Conservation (phyloP, 352 stramenopile genomes). For the Pythium dissimile region DNA sequence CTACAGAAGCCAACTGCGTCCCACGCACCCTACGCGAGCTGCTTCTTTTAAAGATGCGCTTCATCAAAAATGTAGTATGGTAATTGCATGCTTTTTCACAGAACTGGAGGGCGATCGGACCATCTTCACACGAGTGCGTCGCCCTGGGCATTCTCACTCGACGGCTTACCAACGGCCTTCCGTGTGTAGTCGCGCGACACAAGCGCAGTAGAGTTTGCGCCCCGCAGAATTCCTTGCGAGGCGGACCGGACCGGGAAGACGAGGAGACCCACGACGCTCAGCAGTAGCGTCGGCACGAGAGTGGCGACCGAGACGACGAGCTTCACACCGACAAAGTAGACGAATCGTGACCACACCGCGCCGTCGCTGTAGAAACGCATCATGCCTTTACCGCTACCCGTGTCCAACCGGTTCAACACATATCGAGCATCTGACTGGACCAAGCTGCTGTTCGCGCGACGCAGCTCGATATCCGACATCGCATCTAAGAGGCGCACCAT, state of each 20-base stretch:
- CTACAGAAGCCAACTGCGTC: constrained; percentile 2
- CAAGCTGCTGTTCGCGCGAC: constrained; percentile 66
- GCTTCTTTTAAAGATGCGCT: not conserved
- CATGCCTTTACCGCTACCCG: constrained; percentile 18
- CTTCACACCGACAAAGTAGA: constrained; percentile 66
- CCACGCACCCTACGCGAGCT: not conserved
- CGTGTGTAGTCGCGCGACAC: constrained; percentile 72
- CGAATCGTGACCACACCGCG: constrained; percentile 61
- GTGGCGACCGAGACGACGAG: constrained; percentile 58
- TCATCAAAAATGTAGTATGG: constrained; percentile 24
- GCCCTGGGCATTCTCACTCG: constrained; percentile 19
- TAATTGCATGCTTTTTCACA: constrained; percentile 11
- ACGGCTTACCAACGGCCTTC: constrained; percentile 50
- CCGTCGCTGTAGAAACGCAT: constrained; percentile 58
- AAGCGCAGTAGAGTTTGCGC: constrained; percentile 46
- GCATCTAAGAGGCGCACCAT: constrained; percentile 60
- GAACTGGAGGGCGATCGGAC: constrained; percentile 3
- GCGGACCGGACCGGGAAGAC: constrained; percentile 52
- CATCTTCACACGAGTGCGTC: constrained; percentile 23
- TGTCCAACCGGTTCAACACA: constrained; percentile 53
- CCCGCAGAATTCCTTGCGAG: constrained; percentile 34
- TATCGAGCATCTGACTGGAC: constrained; percentile 44
- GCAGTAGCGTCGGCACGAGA: constrained; percentile 48
- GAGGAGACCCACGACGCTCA: constrained; percentile 48
- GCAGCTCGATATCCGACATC: constrained; percentile 73